Evolutionary conservation across 2,329 filamentous ascomycete genomes (phyloP).

Genomic region (Coniochaeta sp.): DNA sequence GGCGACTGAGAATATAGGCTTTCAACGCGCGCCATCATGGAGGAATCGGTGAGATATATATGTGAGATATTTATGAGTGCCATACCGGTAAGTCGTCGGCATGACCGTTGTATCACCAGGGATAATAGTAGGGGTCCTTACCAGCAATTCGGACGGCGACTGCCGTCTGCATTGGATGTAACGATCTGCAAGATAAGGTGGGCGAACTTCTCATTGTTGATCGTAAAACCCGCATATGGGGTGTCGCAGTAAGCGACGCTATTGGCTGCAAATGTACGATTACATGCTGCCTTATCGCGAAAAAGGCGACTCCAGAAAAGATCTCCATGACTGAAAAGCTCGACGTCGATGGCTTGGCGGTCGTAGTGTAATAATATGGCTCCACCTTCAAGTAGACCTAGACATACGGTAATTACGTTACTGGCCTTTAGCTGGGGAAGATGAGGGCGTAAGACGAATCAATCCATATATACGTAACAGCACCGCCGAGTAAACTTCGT

Average conservation of each 20-base stretch:
- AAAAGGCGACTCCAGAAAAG: not conserved
- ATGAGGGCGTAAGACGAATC: too few species aligned
- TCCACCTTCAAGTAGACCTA: too few species aligned
- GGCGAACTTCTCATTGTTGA: conserved; percentile 33
- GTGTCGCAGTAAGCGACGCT: not conserved
- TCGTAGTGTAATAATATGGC: too few species aligned
- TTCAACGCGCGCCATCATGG: not conserved
- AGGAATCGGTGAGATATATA: not conserved
- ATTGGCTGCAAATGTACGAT: not conserved
- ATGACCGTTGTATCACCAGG: not conserved
- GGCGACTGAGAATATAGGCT: not conserved
- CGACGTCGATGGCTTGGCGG: not conserved
- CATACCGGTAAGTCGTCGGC: not conserved
- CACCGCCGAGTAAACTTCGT: too few species aligned
- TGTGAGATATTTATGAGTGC: not conserved
- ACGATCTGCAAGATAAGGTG: conserved; percentile 55
- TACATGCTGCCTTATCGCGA: not conserved
- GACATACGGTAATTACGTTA: too few species aligned
- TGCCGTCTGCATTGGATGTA: conserved; percentile 46
- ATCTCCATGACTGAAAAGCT: not conserved
- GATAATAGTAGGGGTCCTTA: not conserved
- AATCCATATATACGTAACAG: too few species aligned
- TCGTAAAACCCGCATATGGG: not conserved
- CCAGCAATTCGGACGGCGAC: conserved; percentile 24
- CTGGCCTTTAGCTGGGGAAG: too few species aligned